phyloP scores from a whole-genome alignment of 139 green algal genomes.

The Tetradesmus lagerheimii region DNA sequence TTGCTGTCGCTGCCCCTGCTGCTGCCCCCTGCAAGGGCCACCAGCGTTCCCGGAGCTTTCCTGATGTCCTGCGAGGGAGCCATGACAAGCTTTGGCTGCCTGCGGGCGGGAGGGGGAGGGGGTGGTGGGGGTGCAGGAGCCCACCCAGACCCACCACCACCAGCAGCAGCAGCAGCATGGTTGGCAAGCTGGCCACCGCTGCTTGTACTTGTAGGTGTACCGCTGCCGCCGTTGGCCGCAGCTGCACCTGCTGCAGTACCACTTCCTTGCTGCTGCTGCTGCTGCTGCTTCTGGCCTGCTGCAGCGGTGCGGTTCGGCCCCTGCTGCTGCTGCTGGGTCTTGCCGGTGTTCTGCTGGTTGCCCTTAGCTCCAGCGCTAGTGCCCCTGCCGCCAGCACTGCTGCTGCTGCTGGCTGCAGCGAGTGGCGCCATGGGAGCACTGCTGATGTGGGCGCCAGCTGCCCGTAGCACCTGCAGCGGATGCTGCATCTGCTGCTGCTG shows the following conservation, averaged over 20 bases:
- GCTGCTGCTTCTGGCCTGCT: background rate
- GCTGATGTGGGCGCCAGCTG: constrained; percentile 24
- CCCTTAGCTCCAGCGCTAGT: background rate
- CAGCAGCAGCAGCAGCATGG: background rate
- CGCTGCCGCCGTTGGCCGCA: background rate
- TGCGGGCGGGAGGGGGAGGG: background rate
- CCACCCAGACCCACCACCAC: background rate
- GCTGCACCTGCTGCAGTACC: background rate
- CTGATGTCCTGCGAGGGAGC: constrained; percentile 31
- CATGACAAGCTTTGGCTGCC: background rate
- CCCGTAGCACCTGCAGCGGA: constrained; percentile 10
- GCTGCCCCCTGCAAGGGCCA: background rate
- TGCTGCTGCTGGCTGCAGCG: background rate
- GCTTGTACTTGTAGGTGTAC: background rate
- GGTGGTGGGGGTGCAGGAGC: background rate
- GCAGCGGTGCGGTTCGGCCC: background rate
- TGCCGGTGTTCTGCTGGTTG: background rate
- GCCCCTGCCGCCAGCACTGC: background rate
- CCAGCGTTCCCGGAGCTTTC: constrained; percentile 23
- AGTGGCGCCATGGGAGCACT: background rate
- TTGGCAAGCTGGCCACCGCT: background rate
- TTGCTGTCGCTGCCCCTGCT: background rate
- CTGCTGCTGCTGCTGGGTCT: background rate
- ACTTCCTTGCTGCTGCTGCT: background rate
- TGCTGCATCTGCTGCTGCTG: constrained; percentile 30